Evolutionary conservation across 1,284 basidiomycete genomes (phyloP).

Genomic region (Puccinia coronata): DNA sequence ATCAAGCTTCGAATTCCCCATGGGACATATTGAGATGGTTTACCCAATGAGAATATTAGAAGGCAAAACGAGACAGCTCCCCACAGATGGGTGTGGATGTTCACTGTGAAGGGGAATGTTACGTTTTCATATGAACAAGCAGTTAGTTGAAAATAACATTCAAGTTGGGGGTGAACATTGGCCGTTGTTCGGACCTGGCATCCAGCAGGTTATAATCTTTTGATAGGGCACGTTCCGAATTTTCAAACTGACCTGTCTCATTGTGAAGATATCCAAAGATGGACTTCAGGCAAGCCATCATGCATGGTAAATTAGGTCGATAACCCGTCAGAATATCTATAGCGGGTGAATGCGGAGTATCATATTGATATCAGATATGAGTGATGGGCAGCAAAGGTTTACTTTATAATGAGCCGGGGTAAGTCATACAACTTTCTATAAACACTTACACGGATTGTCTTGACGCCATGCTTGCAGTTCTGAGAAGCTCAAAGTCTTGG

Average conservation of each 20-base stretch:
- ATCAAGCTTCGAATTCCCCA: conserved; percentile 27
- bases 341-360: not conserved
- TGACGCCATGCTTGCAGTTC: conserved; percentile 44
- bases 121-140: no score
- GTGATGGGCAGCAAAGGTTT: no score
- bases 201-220: not conserved
- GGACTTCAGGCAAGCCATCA: conserved; percentile 28
- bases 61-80: conserved; percentile 70
- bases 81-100: conserved; percentile 83
- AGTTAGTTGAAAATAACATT: no score
- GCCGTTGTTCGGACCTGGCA: no score
- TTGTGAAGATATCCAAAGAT: conserved; percentile 49
- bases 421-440: not conserved
- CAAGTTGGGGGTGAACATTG: no score
- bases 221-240: not conserved
- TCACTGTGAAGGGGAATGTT: conserved; percentile 64
- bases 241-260: conserved; percentile 42
- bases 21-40: conserved; percentile 36
- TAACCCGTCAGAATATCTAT: conserved; percentile 48
- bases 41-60: conserved; percentile 63
- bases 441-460: conserved; percentile 44
- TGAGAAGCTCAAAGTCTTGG: conserved; percentile 21
- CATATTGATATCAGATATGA: not conserved
- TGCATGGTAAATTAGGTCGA: conserved; percentile 34
- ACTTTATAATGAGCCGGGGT: not conserved